A percentile compares a stretch with the other conserved stretches of the same genome.
Conservation (phyloP, 176 grass and related monocot species). For the Carex littledalei region DNA sequence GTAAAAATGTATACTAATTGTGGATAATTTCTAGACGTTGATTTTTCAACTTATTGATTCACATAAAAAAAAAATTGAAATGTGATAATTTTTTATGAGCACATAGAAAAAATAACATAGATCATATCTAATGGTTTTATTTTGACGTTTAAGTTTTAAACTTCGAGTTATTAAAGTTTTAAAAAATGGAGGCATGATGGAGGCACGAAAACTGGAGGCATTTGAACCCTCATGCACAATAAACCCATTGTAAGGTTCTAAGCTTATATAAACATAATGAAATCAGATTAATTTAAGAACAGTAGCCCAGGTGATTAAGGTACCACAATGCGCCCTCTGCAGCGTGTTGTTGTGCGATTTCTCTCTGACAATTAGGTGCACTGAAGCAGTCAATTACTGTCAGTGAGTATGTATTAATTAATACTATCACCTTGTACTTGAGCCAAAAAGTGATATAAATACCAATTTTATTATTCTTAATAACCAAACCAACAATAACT, state of each 20-base stretch:
- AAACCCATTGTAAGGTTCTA: background rate
- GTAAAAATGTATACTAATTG: too few species aligned
- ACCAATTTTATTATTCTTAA: background rate
- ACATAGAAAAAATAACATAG: too few species aligned
- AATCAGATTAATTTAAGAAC: background rate
- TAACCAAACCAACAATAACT: background rate
- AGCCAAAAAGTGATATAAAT: conserved; percentile 21
- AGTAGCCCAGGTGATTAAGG: conserved; percentile 34
- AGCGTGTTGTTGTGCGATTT: conserved; percentile 48
- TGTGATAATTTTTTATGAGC: too few species aligned
- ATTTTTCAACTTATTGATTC: too few species aligned
- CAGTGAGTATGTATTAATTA: conserved; percentile 25
- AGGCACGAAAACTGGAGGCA: too few species aligned
- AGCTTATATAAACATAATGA: background rate
- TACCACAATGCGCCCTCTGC: conserved; percentile 57
- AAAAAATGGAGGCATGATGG: too few species aligned
- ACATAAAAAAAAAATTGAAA: too few species aligned
- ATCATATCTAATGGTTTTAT: too few species aligned
- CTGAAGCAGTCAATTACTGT: conserved; percentile 45
- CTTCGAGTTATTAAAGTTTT: too few species aligned
- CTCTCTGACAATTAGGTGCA: conserved; percentile 37
- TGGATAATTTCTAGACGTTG: too few species aligned
- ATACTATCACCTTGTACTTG: conserved; percentile 51
- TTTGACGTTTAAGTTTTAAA: too few species aligned
- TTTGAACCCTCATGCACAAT: too few species aligned